Conservation (phyloP, 2,329 filamentous ascomycete genomes). For the Fusarium annulatum region DNA sequence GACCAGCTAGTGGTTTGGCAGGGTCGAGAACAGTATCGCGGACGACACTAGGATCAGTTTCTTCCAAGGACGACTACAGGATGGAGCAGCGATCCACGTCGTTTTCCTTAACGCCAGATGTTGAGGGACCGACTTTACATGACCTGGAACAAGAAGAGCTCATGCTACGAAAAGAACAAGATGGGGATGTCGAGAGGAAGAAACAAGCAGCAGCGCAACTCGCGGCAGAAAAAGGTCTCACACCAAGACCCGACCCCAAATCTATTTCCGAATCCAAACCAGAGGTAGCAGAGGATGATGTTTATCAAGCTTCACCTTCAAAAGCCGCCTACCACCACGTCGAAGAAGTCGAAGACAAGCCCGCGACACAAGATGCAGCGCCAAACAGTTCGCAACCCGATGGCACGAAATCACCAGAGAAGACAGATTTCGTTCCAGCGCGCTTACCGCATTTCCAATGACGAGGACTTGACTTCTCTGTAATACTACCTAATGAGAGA, state of each 20-base stretch:
- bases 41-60: constrained; percentile 63
- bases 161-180: constrained; percentile 61
- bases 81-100: constrained; percentile 44
- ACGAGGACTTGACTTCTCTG: constrained; percentile 23
- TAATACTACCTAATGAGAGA: constrained; percentile 33
- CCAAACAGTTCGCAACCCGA: constrained; percentile 35
- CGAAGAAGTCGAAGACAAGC: constrained; percentile 11
- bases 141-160: constrained; percentile 66
- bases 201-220: constrained; percentile 63
- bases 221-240: constrained; percentile 62
- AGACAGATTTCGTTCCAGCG: constrained; percentile 65
- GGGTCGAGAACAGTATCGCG: constrained; percentile 66
- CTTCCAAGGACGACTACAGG: constrained; percentile 49
- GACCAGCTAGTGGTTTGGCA: constrained; percentile 52
- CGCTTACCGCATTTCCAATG: constrained; percentile 67
- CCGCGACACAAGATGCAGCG: not conserved
- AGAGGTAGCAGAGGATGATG: constrained; percentile 50
- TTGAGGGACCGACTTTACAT: constrained; percentile 59
- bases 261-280: constrained; percentile 39
- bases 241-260: constrained; percentile 30
- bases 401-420: constrained; percentile 22
- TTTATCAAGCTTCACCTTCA: constrained; percentile 30
- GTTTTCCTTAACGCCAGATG: constrained; percentile 51
- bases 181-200: constrained; percentile 63
- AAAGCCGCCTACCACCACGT: constrained; percentile 25